phyloP scores from a whole-genome alignment of 441 rosid genomes.

The Jatropha podagrica region DNA sequence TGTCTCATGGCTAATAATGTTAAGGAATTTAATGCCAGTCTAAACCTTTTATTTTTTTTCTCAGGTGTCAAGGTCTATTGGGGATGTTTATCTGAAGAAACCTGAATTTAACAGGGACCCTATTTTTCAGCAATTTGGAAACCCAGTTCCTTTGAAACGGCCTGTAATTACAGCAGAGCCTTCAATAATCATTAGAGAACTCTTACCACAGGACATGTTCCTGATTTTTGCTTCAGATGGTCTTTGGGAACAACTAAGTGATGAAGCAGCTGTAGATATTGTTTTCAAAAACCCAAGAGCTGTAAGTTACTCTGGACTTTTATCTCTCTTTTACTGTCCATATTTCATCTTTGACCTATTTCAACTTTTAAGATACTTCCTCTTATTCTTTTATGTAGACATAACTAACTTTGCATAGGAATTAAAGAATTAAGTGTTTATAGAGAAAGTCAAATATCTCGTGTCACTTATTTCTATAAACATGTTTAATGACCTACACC shows the following conservation, averaged over 20 bases:
- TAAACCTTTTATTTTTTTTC: background rate
- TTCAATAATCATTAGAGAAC: slow-evolving; percentile 30
- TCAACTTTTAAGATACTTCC: background rate
- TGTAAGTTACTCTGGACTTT: slow-evolving; percentile 22
- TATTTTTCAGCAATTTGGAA: slow-evolving; percentile 27
- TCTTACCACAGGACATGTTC: slow-evolving; percentile 33
- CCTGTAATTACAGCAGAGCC: slow-evolving; percentile 43
- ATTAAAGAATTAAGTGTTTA: too few relatives aligned
- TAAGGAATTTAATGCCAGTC: background rate
- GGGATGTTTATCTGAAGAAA: slow-evolving; percentile 42
- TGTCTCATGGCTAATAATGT: background rate
- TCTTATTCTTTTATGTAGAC: too few relatives aligned
- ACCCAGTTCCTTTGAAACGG: slow-evolving; percentile 30
- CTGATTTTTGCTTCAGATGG: slow-evolving; percentile 39
- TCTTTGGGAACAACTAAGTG: slow-evolving; percentile 43
- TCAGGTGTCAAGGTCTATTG: slow-evolving; percentile 44
- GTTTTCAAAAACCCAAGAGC: slow-evolving; percentile 38
- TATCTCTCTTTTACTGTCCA: background rate
- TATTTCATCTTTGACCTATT: background rate
- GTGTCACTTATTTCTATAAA: too few relatives aligned
- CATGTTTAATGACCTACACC: too few relatives aligned
- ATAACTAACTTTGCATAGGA: too few relatives aligned
- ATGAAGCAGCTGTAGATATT: slow-evolving; percentile 38
- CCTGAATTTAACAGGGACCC: slow-evolving; percentile 38
- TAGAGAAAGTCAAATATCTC: too few relatives aligned